Percentiles rank a stretch among this genome's conserved stretches.
These are phyloP conservation scores for Solanum bulbocastanum DNA, from an alignment of 257 asterid genomes.

Conservation along the genomic window DNA sequence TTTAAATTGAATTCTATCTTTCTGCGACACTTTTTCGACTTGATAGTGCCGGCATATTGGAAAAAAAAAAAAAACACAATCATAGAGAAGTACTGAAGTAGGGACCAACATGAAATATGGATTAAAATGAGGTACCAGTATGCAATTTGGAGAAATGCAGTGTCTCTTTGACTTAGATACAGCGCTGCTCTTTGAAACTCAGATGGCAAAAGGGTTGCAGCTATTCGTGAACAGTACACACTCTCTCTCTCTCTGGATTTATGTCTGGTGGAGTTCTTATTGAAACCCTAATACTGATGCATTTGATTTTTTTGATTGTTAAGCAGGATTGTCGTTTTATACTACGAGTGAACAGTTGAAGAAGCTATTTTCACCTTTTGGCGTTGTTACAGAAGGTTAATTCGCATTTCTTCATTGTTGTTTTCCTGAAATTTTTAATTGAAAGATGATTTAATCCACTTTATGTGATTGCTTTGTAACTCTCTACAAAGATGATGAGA, in stretches of 20 bases:
- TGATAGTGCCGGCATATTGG: no score
- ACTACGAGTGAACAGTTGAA: conserved; percentile 38
- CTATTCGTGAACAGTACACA: conserved; percentile 56
- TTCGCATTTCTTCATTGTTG: background rate
- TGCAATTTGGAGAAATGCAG: background rate
- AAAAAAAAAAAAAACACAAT: background rate
- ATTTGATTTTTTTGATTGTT: background rate
- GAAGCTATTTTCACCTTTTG: conserved; percentile 54
- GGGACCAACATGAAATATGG: background rate
- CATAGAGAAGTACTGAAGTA: background rate
- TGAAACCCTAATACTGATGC: background rate
- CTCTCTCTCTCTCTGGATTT: background rate
- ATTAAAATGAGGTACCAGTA: background rate
- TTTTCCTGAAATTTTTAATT: background rate
- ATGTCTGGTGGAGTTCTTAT: background rate
- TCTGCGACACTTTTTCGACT: background rate
- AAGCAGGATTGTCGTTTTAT: conserved; percentile 64
- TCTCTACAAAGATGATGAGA: background rate
- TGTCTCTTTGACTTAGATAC: background rate
- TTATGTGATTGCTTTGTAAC: background rate
- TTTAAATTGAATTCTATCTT: background rate
- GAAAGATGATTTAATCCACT: background rate
- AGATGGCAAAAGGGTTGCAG: conserved; percentile 42
- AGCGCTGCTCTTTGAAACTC: background rate
- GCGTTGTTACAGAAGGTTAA: conserved; percentile 45